Evolutionary conservation across 2,329 filamentous ascomycete species (phyloP).

Genomic region (Neurospora sp.): DNA sequence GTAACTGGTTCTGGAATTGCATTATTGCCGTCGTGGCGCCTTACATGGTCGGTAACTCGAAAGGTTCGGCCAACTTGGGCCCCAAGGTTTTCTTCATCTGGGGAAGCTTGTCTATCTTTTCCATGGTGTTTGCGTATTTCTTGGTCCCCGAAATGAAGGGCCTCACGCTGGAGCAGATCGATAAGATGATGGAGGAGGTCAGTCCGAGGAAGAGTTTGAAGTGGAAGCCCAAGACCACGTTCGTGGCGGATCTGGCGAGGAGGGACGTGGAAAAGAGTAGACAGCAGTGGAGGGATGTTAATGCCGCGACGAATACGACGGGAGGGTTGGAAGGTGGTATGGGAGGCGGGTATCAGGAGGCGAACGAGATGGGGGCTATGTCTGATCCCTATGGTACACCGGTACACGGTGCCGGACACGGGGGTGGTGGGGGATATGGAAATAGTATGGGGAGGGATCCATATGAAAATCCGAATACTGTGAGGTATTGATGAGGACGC

Average conservation of each 20-base stretch:
- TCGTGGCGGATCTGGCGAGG: constrained; percentile 18
- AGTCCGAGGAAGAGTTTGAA: constrained; percentile 14
- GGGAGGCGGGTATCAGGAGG: background rate
- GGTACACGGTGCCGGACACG: background rate
- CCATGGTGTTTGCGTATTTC: constrained; percentile 20
- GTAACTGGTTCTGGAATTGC: constrained; percentile 55
- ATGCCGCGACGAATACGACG: background rate
- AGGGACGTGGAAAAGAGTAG: background rate
- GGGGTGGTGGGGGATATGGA: background rate
- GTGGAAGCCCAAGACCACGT: constrained; percentile 18
- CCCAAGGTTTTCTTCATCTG: constrained; percentile 25
- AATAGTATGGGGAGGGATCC: background rate
- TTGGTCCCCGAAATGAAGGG: constrained; percentile 23
- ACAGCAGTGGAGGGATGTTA: background rate
- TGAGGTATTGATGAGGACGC: background rate
- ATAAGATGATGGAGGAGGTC: constrained; percentile 21
- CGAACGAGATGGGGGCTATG: background rate
- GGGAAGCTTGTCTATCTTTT: constrained; percentile 18
- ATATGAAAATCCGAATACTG: background rate
- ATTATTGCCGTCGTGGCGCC: constrained; percentile 70
- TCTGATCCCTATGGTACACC: background rate
- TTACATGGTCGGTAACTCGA: constrained; percentile 55
- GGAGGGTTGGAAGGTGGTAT: background rate
- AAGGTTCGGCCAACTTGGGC: constrained; percentile 32
- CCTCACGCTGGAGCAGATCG: constrained; percentile 21